Evolutionary conservation across 78 protist genomes (phyloP), one percentile per base, ranked within the genome.

Genomic region (Diacronema lutheri): DNA sequence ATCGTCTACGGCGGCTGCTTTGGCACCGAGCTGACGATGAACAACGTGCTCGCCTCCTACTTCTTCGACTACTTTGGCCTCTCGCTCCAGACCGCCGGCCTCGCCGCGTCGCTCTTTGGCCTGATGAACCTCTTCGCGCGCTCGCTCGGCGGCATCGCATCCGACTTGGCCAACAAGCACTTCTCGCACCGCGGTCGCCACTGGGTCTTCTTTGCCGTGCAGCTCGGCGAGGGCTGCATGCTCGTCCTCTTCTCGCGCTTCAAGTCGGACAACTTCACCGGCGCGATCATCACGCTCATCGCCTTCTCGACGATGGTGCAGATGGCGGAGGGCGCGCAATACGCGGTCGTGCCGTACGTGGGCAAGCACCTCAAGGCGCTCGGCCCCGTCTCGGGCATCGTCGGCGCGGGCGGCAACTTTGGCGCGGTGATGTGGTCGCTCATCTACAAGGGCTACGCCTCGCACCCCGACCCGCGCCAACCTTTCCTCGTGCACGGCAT

Each of bases 121-220:
- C 61, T 77, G n/a, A 77, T 77, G 82, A 77, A 77, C 82, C 58
- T 77, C 58, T 77, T 77, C 40, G 82, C 82, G 12, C 82, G 82
- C 64, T 50, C 82, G 40, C 46, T 60, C 62, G 82, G 82, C 38
- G 82, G 82, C 61, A 41, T 77, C 33, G 14, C 46, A 23, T 77
- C 82, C 14, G 82, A 77, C 82, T 26, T 1, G 58, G 3, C 6
- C 35, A 20, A 10, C 62, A 21, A 1, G 33, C 21, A 16, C 23
- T 40, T 7, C n/a, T 60, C 62, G 50, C 4, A 46, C 35, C 61
- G 69, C 25, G 82, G 64, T 20, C 82, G 82, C 50, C 9, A 33
- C 61, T 46, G 41, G 69, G 57, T 62, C 19, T 14, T n/a, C 33
- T 57, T 37, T 44, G 20, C 46, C 82, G 19, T 46, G 21, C 61